These are phyloP conservation scores for Ascosphaera pollenicola DNA, from an alignment of 2,329 filamentous ascomycete species.

Conservation along the genomic window DNA sequence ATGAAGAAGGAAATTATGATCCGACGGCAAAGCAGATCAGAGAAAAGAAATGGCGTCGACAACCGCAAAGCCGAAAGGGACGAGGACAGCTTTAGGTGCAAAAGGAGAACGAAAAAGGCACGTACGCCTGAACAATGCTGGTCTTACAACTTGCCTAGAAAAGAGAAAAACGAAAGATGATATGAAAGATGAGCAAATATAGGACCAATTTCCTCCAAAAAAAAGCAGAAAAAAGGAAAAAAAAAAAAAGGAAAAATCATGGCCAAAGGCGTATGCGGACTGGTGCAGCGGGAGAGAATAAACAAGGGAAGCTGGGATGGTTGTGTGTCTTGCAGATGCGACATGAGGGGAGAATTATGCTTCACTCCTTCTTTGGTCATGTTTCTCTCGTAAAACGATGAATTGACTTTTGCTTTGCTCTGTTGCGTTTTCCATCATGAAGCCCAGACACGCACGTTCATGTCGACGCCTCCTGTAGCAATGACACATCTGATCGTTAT, in stretches of 20 bases:
- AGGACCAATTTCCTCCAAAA: neutral
- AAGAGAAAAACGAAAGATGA: neutral
- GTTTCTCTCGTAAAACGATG: too few relatives aligned
- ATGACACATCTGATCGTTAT: conserved; percentile 63
- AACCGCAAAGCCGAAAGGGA: too few relatives aligned
- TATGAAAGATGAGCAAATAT: neutral
- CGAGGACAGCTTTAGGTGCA: too few relatives aligned
- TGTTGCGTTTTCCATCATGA: conserved; percentile 12
- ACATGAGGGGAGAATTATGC: too few relatives aligned
- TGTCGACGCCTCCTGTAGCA: conserved; percentile 68
- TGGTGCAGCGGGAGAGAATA: too few relatives aligned
- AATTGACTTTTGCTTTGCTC: too few relatives aligned
- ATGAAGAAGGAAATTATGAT: neutral
- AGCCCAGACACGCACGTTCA: conserved; percentile 59
- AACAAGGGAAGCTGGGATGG: too few relatives aligned
- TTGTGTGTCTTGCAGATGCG: too few relatives aligned
- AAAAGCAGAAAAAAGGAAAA: neutral
- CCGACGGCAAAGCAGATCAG: too few relatives aligned
- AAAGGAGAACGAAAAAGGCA: neutral
- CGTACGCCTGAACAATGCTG: neutral
- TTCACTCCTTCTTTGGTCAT: too few relatives aligned
- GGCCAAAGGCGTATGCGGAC: too few relatives aligned
- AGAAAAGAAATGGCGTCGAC: too few relatives aligned
- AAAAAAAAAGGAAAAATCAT: neutral
- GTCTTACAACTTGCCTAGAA: neutral